Conservation (phyloP, 2,329 filamentous ascomycete genomes). For the Penicillium rolfsii region DNA sequence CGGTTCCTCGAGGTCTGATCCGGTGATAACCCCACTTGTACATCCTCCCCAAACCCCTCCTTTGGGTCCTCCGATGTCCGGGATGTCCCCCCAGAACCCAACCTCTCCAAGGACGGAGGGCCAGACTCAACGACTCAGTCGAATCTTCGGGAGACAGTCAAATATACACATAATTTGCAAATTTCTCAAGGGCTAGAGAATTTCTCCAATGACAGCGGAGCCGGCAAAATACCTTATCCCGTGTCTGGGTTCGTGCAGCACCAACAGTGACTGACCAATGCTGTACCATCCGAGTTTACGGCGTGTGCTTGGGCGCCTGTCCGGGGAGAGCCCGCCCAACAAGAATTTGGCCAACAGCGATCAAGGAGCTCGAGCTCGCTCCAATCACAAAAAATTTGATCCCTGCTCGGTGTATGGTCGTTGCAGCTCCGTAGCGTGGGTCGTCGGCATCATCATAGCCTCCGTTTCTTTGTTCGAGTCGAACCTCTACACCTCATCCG, state of each 20-base stretch:
- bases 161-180: background rate
- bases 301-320: background rate
- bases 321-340: background rate
- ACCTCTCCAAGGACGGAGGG: background rate
- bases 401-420: conserved; percentile 16
- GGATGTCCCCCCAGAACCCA: conserved; percentile 7
- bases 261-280: background rate
- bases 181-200: background rate
- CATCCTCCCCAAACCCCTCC: background rate
- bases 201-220: background rate
- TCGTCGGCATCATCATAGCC: conserved; percentile 10
- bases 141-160: background rate
- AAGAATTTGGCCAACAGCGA: background rate
- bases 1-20: background rate
- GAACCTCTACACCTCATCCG: conserved; percentile 14
- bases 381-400: conserved; percentile 14
- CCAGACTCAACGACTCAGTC: background rate
- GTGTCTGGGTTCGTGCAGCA: background rate
- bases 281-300: background rate
- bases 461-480: conserved; percentile 23
- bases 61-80: conserved; percentile 6
- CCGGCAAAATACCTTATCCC: background rate
- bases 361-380: background rate
- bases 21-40: background rate
- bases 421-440: conserved; percentile 5